Conservation (phyloP, 2,329 filamentous ascomycete species). For the Tympanopsis confertula region DNA sequence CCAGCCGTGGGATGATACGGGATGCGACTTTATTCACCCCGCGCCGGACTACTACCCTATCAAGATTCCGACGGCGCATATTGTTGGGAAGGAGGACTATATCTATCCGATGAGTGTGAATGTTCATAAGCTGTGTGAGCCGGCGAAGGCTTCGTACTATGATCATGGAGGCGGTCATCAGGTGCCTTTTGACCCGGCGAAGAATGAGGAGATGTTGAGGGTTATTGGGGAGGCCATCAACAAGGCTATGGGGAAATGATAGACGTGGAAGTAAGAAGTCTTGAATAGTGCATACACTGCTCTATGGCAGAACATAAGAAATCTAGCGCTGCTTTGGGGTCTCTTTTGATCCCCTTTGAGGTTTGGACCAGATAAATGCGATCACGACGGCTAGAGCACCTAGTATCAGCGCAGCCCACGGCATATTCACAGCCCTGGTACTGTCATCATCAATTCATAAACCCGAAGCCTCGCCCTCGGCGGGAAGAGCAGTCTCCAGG, state of each 20-base stretch:
- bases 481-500: conserved; percentile 36
- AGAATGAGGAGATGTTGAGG: neutral
- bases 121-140: neutral
- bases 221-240: neutral
- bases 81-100: neutral
- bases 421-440: neutral
- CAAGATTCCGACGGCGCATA: conserved; percentile 1
- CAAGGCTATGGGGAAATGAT: neutral
- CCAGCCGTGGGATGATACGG: neutral
- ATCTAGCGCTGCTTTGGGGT: too few species aligned
- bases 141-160: neutral
- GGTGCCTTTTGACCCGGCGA: neutral
- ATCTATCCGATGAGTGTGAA: neutral
- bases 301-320: too few species aligned
- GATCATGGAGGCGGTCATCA: neutral
- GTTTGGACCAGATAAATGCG: too few species aligned
- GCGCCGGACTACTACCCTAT: conserved; percentile 2
- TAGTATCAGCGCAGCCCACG: too few species aligned
- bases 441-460: conserved; percentile 17
- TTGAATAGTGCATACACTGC: too few species aligned
- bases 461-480: conserved; percentile 21
- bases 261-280: too few species aligned
- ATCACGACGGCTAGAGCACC: too few species aligned
- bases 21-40: neutral
- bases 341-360: too few species aligned